phyloP scores from a whole-genome alignment of 495 filamentous ascomycete genomes.

The Oidiodendron maius region DNA sequence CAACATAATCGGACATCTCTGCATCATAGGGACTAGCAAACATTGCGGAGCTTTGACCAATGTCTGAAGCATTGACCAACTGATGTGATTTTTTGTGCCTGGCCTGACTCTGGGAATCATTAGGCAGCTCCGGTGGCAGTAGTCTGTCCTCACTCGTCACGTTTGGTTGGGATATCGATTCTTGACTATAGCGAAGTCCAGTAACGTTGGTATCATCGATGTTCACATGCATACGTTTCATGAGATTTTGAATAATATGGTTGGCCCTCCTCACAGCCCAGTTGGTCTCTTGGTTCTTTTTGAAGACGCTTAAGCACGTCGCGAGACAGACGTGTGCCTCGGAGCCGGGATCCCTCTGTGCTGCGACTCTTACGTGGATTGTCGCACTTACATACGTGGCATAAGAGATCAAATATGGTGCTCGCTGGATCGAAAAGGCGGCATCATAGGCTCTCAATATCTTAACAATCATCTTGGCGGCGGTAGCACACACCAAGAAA shows the following conservation, averaged over 20 bases:
- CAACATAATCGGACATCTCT: conserved; percentile 4
- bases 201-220: background rate
- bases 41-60: background rate
- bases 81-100: background rate
- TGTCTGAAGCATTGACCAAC: background rate
- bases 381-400: conserved; percentile 34
- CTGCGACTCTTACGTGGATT: conserved; percentile 31
- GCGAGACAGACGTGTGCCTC: conserved; percentile 24
- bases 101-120: background rate
- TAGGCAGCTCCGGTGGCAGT: background rate
- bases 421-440: conserved; percentile 24
- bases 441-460: conserved; percentile 23
- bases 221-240: conserved; percentile 29
- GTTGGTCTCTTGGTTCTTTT: conserved; percentile 29
- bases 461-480: conserved; percentile 18
- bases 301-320: conserved; percentile 26
- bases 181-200: no score
- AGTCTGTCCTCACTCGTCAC: background rate
- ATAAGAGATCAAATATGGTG: conserved; percentile 34
- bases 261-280: conserved; percentile 29
- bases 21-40: no score
- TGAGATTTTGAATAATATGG: conserved; percentile 29
- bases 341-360: conserved; percentile 25
- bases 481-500: conserved; percentile 21
- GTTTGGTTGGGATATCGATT: background rate